Percentiles rank a stretch among this genome's conserved stretches.
These are phyloP conservation scores for Yamadazyma dendronema DNA, from an alignment of 1,139 yeast species.

Conservation along the genomic window DNA sequence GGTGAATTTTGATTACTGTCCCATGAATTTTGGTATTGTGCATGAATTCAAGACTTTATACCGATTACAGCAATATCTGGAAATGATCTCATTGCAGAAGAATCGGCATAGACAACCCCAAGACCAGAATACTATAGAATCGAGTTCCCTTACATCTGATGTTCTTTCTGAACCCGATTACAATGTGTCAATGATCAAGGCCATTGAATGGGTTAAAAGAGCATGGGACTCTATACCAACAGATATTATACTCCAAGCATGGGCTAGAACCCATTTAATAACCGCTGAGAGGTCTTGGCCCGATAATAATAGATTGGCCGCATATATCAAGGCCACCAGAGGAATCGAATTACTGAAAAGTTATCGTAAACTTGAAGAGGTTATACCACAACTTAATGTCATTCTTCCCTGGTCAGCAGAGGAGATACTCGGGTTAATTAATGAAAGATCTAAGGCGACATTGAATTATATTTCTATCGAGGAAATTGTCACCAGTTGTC, in stretches of 20 bases:
- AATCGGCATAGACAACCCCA: constrained; percentile 28
- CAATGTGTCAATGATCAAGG: constrained; percentile 50
- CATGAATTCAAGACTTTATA: constrained; percentile 61
- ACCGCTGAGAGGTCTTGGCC: constrained; percentile 26
- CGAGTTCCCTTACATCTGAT: constrained; percentile 18
- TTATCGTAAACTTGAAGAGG: constrained; percentile 36
- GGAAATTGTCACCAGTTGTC: constrained; percentile 62
- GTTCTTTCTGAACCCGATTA: constrained; percentile 39
- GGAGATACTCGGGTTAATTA: constrained; percentile 53
- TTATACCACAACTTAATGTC: constrained; percentile 46
- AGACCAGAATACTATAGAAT: constrained; percentile 8
- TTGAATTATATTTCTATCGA: constrained; percentile 59
- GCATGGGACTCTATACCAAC: constrained; percentile 54
- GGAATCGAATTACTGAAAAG: constrained; percentile 24
- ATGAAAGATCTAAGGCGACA: constrained; percentile 56
- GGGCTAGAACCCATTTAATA: constrained; percentile 45
- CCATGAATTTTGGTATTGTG: constrained; percentile 64
- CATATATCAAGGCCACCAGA: constrained; percentile 2
- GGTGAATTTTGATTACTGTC: constrained; percentile 49
- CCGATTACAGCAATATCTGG: constrained; percentile 58
- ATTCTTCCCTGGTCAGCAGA: constrained; percentile 60
- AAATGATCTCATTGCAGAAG: constrained; percentile 27
- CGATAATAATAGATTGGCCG: constrained; percentile 8
- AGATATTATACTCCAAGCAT: constrained; percentile 47
- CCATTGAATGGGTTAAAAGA: constrained; percentile 55